Evolutionary conservation across 257 asterid genomes (phyloP).

Genomic region (Solanum paucissectum): DNA sequence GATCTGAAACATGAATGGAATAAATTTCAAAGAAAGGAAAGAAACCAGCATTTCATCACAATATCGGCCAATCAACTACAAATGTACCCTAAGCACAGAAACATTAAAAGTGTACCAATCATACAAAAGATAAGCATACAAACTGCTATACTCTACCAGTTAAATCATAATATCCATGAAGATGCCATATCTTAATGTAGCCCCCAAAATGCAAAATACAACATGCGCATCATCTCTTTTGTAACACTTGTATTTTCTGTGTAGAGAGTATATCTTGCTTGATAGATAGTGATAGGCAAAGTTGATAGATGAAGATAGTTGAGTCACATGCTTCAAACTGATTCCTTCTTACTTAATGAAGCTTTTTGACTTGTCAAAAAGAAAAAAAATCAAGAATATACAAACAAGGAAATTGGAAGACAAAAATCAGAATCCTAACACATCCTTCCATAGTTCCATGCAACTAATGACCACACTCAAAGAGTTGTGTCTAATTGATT

Average conservation of each 20-base stretch:
- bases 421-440: neutral
- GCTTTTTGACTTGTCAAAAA: neutral
- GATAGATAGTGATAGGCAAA: neutral
- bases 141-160: neutral
- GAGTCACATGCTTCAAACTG: neutral
- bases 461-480: neutral
- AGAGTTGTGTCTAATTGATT: constrained; percentile 1
- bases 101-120: neutral
- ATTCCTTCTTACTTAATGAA: neutral
- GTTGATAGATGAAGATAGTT: neutral
- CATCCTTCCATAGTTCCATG: neutral
- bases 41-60: neutral
- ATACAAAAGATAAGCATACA: neutral
- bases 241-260: neutral
- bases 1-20: constrained; percentile 39
- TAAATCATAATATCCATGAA: neutral
- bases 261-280: neutral
- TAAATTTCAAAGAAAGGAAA: neutral
- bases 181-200: neutral
- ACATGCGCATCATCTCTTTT: neutral
- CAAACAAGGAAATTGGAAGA: neutral
- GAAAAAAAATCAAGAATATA: neutral
- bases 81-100: neutral
- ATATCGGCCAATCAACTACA: neutral
- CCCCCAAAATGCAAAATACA: neutral